phyloP scores from a whole-genome alignment of 106 monocot species.

The Dendrobium nobile region DNA sequence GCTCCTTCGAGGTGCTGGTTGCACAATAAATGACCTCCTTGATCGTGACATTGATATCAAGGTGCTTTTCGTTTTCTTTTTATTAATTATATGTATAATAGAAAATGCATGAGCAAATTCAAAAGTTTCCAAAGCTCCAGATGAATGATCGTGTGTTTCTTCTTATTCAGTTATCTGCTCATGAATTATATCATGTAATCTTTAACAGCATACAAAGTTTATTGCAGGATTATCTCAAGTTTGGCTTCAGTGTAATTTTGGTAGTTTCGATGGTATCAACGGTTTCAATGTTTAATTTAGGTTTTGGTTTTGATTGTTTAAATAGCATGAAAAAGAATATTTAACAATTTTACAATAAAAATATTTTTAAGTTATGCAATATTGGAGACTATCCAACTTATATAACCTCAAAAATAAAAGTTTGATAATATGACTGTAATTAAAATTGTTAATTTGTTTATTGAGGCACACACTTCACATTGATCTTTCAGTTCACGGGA shows the following conservation, averaged over 20 bases:
- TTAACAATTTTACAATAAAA: not conserved
- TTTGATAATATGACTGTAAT: too few species aligned
- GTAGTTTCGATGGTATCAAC: not conserved
- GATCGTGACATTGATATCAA: slow-evolving; percentile 92
- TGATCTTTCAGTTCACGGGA: too few species aligned
- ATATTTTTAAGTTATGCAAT: not conserved
- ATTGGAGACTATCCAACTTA: not conserved
- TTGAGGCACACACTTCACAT: too few species aligned
- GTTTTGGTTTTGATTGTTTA: slow-evolving; percentile 3
- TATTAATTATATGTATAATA: not conserved
- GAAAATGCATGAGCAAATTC: not conserved
- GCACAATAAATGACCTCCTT: slow-evolving; percentile 93
- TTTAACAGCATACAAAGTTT: not conserved
- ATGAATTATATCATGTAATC: not conserved
- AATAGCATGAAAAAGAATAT: not conserved
- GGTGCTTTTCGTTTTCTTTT: slow-evolving; percentile 27
- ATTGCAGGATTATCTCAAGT: not conserved
- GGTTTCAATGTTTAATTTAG: not conserved
- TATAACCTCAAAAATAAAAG: not conserved
- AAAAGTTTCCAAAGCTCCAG: not conserved
- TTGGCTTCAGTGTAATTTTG: not conserved
- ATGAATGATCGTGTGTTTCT: not conserved
- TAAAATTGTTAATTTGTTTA: too few species aligned
- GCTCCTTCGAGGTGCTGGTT: slow-evolving; percentile 95
- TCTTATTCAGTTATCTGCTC: not conserved